phyloP scores from a whole-genome alignment of 2,329 filamentous ascomycete genomes.

The Talaromyces sp. region DNA sequence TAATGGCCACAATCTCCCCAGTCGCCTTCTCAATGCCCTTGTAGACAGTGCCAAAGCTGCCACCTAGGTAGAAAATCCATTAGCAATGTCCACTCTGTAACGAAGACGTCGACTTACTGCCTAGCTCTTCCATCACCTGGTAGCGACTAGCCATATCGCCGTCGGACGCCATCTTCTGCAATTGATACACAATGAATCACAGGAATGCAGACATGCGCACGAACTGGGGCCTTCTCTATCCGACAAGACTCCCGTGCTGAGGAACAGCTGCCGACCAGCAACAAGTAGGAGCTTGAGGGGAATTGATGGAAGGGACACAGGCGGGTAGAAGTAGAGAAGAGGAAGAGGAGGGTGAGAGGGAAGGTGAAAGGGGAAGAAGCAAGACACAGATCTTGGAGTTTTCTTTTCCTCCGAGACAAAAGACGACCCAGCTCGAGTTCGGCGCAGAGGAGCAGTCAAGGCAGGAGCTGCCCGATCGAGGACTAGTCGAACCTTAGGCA shows the following conservation, averaged over 20 bases:
- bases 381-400: background rate
- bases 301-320: background rate
- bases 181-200: background rate
- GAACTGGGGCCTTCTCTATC: conserved; percentile 2
- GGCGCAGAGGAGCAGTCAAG: background rate
- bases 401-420: conserved; percentile 3
- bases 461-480: conserved; percentile 13
- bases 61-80: conserved; percentile 57
- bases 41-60: conserved; percentile 95
- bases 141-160: conserved; percentile 73
- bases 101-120: conserved; percentile 58
- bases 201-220: conserved; percentile 7
- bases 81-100: conserved; percentile 15
- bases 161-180: conserved; percentile 42
- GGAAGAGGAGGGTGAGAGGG: background rate
- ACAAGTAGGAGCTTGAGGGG: conserved; percentile 16
- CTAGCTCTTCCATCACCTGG: conserved; percentile 92
- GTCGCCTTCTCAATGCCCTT: conserved; percentile 90
- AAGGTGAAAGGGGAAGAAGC: conserved; percentile 6
- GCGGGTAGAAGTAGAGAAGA: background rate
- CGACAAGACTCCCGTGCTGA: conserved; percentile 11
- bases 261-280: conserved; percentile 15
- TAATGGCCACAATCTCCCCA: conserved; percentile 92
- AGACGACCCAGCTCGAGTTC: background rate
- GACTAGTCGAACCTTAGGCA: conserved; percentile 7